Conservation (phyloP, 495 filamentous ascomycete species). For the Rostrohypoxylon terebratum region DNA sequence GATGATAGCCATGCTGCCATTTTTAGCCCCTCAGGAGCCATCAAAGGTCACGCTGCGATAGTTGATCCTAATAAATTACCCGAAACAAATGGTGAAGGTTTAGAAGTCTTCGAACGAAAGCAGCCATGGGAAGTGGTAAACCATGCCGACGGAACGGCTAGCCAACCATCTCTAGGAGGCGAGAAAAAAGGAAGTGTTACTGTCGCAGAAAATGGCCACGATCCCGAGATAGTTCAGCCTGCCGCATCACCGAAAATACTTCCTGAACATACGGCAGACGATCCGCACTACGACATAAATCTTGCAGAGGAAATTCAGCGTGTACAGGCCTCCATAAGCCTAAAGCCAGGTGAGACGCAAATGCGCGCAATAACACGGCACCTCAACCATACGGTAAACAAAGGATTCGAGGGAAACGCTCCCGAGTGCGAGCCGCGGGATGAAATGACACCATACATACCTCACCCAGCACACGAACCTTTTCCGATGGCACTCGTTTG, state of each 20-base stretch:
- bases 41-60: slow-evolving; percentile 44
- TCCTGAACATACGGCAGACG: slow-evolving; percentile 66
- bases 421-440: slow-evolving; percentile 63
- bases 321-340: slow-evolving; percentile 65
- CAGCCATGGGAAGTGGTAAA: not conserved
- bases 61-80: slow-evolving; percentile 46
- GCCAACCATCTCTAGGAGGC: not conserved
- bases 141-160: not conserved
- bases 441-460: slow-evolving; percentile 73
- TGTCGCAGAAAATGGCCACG: not conserved
- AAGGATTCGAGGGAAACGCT: slow-evolving; percentile 62
- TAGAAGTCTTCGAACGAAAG: slow-evolving; percentile 15
- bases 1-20: slow-evolving; percentile 41
- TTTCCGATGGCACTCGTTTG: slow-evolving; percentile 79
- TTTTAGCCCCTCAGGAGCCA: slow-evolving; percentile 43
- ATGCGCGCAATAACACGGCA: slow-evolving; percentile 69
- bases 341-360: slow-evolving; percentile 61
- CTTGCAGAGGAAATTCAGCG: slow-evolving; percentile 69
- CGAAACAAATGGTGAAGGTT: slow-evolving; percentile 30
- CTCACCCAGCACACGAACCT: slow-evolving; percentile 63
- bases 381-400: slow-evolving; percentile 72
- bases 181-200: not conserved
- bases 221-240: not conserved
- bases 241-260: slow-evolving; percentile 38
- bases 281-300: slow-evolving; percentile 72